A percentile compares a stretch with the other conserved stretches of the same genome.
Conservation (phyloP, 257 asterid genomes). For the Cinchona pubescens region DNA sequence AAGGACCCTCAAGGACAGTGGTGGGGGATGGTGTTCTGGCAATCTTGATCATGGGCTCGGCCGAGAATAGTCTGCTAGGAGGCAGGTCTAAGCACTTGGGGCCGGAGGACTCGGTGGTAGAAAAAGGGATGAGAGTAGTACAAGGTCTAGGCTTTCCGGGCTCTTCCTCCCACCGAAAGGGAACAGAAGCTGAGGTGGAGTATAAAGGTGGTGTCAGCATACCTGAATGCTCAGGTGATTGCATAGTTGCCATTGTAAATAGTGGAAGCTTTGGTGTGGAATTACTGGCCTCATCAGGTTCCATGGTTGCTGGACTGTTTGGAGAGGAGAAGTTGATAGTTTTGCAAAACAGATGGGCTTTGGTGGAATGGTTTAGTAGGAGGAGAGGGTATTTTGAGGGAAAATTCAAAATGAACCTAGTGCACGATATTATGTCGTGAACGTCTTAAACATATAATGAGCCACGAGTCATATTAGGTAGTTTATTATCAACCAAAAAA, state of each 20-base stretch:
- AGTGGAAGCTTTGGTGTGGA: slow-evolving; percentile 44
- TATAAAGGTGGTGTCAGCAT: slow-evolving; percentile 54
- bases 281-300: slow-evolving; percentile 7
- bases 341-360: neutral
- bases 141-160: slow-evolving; percentile 80
- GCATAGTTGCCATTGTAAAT: slow-evolving; percentile 16
- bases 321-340: neutral
- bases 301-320: slow-evolving; percentile 31
- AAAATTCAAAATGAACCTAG: no score
- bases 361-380: neutral
- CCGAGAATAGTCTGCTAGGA: slow-evolving; percentile 39
- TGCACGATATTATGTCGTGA: no score
- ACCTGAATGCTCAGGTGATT: slow-evolving; percentile 51
- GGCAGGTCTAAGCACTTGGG: slow-evolving; percentile 56
- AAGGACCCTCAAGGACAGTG: slow-evolving; percentile 65
- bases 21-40: slow-evolving; percentile 56
- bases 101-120: neutral
- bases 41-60: slow-evolving; percentile 21
- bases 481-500: no score
- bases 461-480: no score
- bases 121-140: slow-evolving; percentile 25
- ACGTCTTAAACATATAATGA: no score
- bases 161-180: slow-evolving; percentile 76
- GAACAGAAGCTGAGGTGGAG: slow-evolving; percentile 54
- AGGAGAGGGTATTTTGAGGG: neutral